Base-by-base conservation (phyloP, 2,329 filamentous ascomycete species). In the Fusarium sp. region DNA sequence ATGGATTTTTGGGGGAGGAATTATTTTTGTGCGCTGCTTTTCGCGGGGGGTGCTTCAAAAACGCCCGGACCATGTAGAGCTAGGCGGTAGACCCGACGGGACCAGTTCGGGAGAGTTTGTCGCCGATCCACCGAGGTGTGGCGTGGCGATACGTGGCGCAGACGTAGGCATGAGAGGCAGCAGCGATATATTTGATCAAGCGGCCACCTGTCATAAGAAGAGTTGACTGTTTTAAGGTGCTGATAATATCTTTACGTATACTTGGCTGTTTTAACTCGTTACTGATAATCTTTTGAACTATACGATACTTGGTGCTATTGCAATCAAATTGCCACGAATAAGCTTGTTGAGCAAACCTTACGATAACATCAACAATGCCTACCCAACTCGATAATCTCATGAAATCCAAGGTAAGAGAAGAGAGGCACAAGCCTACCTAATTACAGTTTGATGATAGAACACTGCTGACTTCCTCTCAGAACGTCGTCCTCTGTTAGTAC, bases 401-500 rank as follows among this genome's bases (percentile, higher is more conserved):
- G 67, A 73, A 65, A 38, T 74, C 71, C 24, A 73, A 73, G 58
- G 71, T 73, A 54, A 17, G 68, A 26, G 24, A 6, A 12, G 7
- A 4, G 3, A 3, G 7, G 23, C 2, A 17, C 17, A 45, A 6
- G 1, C 9, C 7, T 7, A 1, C 6, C 7, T 7, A 1, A 4
- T 2, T n/a, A 9, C 40, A 5, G 14, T n/a, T 1, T n/a, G 11
- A 17, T 4, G 3, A 7, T 5, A 4, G 11, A 38, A 15, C 10
- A 9, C 3, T 32, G 20, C 66, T 71, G 44, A 73, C 30, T 6
- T 11, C 6, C 10, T 17, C 1, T 2, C 9, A 93, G 90, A 92
- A 90, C 73, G 82, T 91, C 60, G 85, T 93, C 55, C 80, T 93
- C 59, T 90, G 90, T 92, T 84, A 70, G 75, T 51, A 24, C 32